phyloP scores from a whole-genome alignment of 108 stramenopile genomes.

The Cylindrotheca closterium region DNA sequence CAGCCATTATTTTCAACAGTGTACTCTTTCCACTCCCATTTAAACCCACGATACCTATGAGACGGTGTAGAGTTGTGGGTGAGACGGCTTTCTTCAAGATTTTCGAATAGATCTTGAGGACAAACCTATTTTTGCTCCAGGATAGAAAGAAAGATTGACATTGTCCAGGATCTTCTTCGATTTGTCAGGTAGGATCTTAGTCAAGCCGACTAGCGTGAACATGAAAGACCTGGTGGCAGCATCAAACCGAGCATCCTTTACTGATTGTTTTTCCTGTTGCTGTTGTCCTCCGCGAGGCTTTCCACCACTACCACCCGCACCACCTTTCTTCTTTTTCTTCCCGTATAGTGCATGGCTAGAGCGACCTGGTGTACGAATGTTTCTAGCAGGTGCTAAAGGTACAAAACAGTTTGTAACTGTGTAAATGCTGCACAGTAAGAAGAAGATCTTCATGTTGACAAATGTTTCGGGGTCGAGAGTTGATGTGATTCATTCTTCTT shows the following conservation, averaged over 20 bases:
- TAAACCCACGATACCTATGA: slow-evolving; percentile 82
- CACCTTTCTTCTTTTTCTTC: slow-evolving; percentile 46
- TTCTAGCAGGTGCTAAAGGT: too few species aligned
- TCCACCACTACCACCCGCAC: slow-evolving; percentile 27
- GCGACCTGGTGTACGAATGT: too few species aligned
- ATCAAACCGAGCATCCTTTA: slow-evolving; percentile 83
- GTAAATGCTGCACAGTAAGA: too few species aligned
- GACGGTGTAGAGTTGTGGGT: too few species aligned
- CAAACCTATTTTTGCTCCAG: slow-evolving; percentile 92
- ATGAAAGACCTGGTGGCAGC: slow-evolving; percentile 88
- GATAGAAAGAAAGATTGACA: slow-evolving; percentile 86
- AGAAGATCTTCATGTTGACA: too few species aligned
- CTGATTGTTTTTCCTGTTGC: slow-evolving; percentile 77
- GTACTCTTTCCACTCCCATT: slow-evolving; percentile 78
- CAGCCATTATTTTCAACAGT: slow-evolving; percentile 93
- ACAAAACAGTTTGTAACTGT: too few species aligned
- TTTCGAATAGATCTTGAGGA: slow-evolving; percentile 31
- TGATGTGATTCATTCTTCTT: too few species aligned
- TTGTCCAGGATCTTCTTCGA: slow-evolving; percentile 85
- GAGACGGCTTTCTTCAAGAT: too few species aligned
- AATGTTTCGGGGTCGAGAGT: too few species aligned
- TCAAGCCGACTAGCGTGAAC: slow-evolving; percentile 80
- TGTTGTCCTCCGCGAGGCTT: slow-evolving; percentile 35
- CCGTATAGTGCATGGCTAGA: slow-evolving; percentile 26
- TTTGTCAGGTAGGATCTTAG: slow-evolving; percentile 84